Base-by-base conservation (phyloP, 257 asterid genomes). In the Solanum infundibuliforme region DNA sequence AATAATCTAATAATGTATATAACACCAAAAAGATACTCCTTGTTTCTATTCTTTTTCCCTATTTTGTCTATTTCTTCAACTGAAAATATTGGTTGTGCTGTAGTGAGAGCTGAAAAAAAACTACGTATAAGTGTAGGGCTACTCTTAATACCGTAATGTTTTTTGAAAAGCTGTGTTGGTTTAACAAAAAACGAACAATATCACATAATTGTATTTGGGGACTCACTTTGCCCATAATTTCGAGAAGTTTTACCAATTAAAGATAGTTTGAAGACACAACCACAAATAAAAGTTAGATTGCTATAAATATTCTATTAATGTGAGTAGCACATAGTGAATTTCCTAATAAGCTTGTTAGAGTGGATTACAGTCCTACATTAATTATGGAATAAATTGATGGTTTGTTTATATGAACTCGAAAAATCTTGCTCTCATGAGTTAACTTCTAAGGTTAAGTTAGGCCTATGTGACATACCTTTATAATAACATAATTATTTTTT, bases 381-480 rank as follows among this genome's bases (percentile, higher is more conserved):
- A 7, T 21, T 20, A 9, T 14, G 12, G 7, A 62, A 62, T 62
- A 23, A 12, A 8, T 0, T 4, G 7, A 0, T 9, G 69, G 13
- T 8, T 60, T 23, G 0, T 0, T 60, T 23, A 60, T 60, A 0
- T 23, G 14, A 8, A 60, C 0, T 23, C 0, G 5, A 1, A 60
- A 0, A 60, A 23, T 60, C 5, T n/a, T 60, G 0, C 68, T 60
- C 27, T 8, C 11, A 21, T 0, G 5, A 21, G 66, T 1, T 58
- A 58, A 58, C 0, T 20, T 58, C 2, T 21, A 1, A 6, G 11
- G 1, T 46, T 20, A 21, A 58, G 5, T 21, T 7, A 58, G 27
- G 2, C 0, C 25, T 0, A 0, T 8, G 0, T 21, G 27, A 1
- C 29, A 60, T 60, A 60, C 2, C 13, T 60, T 23, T 62, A 62